Percentiles rank a stretch among this genome's conserved stretches.
phyloP scores from a whole-genome alignment of 2,329 filamentous ascomycete species.

The Xylariaceae sp. region DNA sequence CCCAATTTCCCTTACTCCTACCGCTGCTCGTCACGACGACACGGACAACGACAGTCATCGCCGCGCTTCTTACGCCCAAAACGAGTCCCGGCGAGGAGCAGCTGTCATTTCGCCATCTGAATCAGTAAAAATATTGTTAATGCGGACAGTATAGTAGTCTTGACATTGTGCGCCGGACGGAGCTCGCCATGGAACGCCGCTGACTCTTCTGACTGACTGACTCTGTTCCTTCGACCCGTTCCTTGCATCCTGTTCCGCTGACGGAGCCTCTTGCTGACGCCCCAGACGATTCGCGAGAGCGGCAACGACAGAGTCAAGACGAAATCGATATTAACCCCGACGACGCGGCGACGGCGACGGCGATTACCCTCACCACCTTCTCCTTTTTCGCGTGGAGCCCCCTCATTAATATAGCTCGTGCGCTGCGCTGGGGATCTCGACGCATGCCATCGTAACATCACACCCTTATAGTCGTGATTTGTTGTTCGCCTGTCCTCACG shows the following conservation, averaged over 20 bases:
- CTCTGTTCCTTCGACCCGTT: constrained; percentile 1
- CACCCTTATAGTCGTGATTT: constrained; percentile 4
- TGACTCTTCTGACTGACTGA: constrained; percentile 5
- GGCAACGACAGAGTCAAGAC: constrained; percentile 1
- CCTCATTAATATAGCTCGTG: constrained; percentile 3
- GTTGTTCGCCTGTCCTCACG: constrained; percentile 9
- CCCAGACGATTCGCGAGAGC: constrained; percentile 5
- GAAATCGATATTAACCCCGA: neutral
- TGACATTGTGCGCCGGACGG: constrained; percentile 10
- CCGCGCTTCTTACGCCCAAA: constrained; percentile 7
- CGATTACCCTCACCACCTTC: neutral
- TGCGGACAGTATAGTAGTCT: constrained; percentile 10
- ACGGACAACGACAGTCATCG: constrained; percentile 1
- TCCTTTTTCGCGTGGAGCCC: neutral
- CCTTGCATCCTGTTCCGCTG: constrained; percentile 3
- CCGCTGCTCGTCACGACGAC: constrained; percentile 10
- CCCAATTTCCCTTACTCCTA: constrained; percentile 17
- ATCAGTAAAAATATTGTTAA: constrained; percentile 21
- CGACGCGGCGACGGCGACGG: neutral
- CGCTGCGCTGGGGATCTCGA: neutral
- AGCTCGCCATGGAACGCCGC: constrained; percentile 17
- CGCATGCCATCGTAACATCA: constrained; percentile 4
- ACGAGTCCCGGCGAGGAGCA: neutral
- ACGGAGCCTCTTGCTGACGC: neutral
- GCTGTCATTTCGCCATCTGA: constrained; percentile 5